Base-by-base conservation (phyloP, 2,329 filamentous ascomycete species). In the Penicillium crustosum region DNA sequence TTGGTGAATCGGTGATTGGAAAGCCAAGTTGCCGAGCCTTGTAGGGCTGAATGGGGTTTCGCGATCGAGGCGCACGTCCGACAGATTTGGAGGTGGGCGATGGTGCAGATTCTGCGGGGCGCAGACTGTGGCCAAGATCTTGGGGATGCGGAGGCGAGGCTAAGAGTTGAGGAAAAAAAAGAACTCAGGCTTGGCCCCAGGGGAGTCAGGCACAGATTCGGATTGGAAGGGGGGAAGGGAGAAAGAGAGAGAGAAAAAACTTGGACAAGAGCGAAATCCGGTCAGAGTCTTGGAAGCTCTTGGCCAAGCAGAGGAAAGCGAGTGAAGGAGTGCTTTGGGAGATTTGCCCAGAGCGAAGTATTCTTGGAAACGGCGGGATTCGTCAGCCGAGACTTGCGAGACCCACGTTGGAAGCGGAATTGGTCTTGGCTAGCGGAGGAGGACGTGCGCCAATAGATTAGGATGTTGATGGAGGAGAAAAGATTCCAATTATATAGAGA, bases 311-410 rank as follows among this genome's bases (percentile, higher is more conserved):
- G 55, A 41, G 35, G 59, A 21, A 43, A 35, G 49, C 57, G 48
- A 59, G 54, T 53, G 23, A 58, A 55, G 41, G 57, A 58, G 53
- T 41, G 57, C 59, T 51, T 39, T 19, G 52, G 55, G 50, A 63
- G 60, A 55, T 58, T 65, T 57, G 60, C 58, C 62, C 57, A 64
- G 62, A 57, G 52, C 29, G 56, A 61, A 48, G 57, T 47, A 33
- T 44, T 48, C 55, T 61, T 64, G 55, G 57, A 61, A 52, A 36
- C 43, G 42, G 64, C 65, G 65, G 65, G 64, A 66, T 66, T 67
- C 65, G 65, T 66, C 65, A 67, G 65, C 65, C 64, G 48, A 64
- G 60, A 61, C 61, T 61, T 62, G 55, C 29, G 23, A 51, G 65
- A 61, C 63, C 64, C 65, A 66, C 64, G 61, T 62, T 45, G 42